phyloP scores from a whole-genome alignment of 495 filamentous ascomycete species.

The Lichenothelia convexa region DNA sequence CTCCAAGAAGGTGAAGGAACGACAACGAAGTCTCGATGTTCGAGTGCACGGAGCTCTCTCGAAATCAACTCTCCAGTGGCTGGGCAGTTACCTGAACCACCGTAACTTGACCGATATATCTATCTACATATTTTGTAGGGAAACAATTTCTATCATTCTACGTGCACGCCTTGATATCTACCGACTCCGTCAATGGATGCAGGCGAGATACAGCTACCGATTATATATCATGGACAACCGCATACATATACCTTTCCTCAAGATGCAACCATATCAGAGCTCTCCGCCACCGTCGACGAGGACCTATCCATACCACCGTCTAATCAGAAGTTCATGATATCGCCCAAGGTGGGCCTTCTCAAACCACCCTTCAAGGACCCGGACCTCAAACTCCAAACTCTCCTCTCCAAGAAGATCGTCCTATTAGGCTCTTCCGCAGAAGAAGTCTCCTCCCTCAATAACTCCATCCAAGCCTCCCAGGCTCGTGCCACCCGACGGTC shows the following conservation, averaged over 20 bases:
- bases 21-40: too few relatives aligned
- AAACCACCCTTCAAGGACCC: slow-evolving; percentile 44
- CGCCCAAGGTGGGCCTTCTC: slow-evolving; percentile 47
- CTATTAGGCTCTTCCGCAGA: slow-evolving; percentile 41
- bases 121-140: too few relatives aligned
- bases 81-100: too few relatives aligned
- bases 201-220: slow-evolving; percentile 18
- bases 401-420: slow-evolving; percentile 37
- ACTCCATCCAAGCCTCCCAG: slow-evolving; percentile 15
- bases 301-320: slow-evolving; percentile 41
- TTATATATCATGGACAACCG: slow-evolving; percentile 38
- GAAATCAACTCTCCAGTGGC: too few relatives aligned
- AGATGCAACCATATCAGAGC: slow-evolving; percentile 39
- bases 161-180: too few relatives aligned
- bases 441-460: slow-evolving; percentile 32
- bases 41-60: too few relatives aligned
- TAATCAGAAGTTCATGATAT: slow-evolving; percentile 62
- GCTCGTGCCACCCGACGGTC: slow-evolving; percentile 24
- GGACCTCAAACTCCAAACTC: slow-evolving; percentile 30
- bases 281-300: slow-evolving; percentile 34
- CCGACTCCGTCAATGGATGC: slow-evolving; percentile 22
- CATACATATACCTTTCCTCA: slow-evolving; percentile 26
- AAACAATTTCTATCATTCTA: too few relatives aligned
- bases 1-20: too few relatives aligned
- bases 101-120: too few relatives aligned